A percentile compares a stretch with the other conserved stretches of the same genome.
Conservation (phyloP, 1,284 basidiomycete species). For the Cryptococcus jaspeensis region DNA sequence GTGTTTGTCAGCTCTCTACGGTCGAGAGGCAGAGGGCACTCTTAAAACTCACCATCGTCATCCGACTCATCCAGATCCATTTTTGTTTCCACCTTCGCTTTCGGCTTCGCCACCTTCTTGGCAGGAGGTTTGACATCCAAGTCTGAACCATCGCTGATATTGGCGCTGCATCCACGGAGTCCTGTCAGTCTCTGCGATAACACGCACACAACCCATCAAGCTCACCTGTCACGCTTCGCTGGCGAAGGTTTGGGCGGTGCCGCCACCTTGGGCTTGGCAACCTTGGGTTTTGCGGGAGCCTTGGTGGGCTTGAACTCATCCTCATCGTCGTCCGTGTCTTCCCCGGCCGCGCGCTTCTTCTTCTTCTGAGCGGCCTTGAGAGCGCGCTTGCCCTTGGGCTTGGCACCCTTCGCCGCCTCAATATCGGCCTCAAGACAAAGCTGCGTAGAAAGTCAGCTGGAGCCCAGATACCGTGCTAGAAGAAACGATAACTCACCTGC, state of each 20-base stretch:
- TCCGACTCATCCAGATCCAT: conserved; percentile 59
- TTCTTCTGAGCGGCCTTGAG: conserved; percentile 62
- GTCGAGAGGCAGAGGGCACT: too few species aligned
- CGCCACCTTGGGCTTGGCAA: conserved; percentile 10
- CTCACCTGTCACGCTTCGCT: conserved; percentile 12
- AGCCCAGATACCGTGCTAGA: too few species aligned
- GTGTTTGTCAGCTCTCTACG: too few species aligned
- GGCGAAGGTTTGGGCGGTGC: conserved; percentile 22
- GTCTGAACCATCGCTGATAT: conserved; percentile 29
- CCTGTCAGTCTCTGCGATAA: conserved; percentile 1
- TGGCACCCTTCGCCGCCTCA: conserved; percentile 62
- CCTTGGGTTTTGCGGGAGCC: conserved; percentile 40
- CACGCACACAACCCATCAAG: background rate
- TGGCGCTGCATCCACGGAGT: conserved; percentile 7
- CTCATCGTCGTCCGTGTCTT: conserved; percentile 63
- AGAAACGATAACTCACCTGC: conserved; percentile 61
- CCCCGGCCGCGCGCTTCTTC: conserved; percentile 55
- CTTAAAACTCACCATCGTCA: conserved; percentile 53
- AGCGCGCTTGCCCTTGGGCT: conserved; percentile 63
- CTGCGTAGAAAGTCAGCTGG: conserved; percentile 44
- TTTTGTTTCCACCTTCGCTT: conserved; percentile 54
- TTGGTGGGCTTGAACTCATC: conserved; percentile 72
- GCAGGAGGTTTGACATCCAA: conserved; percentile 27
- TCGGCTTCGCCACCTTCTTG: conserved; percentile 50
- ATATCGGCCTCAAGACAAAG: conserved; percentile 60